Percentiles rank a stretch among this genome's conserved stretches.
These are phyloP conservation scores for Alternaria gaisen DNA, from an alignment of 2,329 filamentous ascomycete genomes.

Conservation along the genomic window DNA sequence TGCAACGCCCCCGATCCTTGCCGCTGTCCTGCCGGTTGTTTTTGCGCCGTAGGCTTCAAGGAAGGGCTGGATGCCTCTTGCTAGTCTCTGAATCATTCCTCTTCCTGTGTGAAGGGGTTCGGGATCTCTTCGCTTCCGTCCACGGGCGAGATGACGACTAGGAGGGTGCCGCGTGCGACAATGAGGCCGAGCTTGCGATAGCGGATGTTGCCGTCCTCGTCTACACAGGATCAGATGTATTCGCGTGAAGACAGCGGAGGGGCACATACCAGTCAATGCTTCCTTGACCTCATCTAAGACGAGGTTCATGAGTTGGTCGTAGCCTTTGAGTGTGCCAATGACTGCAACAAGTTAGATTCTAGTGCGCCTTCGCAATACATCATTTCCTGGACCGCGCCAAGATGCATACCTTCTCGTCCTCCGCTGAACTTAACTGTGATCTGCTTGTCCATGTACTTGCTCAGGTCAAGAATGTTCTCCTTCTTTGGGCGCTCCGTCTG, in stretches of 20 bases:
- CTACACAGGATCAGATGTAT: slow-evolving; percentile 58
- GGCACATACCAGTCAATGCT: slow-evolving; percentile 77
- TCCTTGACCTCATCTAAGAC: slow-evolving; percentile 96
- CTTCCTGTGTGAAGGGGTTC: slow-evolving; percentile 85
- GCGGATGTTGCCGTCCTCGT: slow-evolving; percentile 90
- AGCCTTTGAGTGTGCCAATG: slow-evolving; percentile 88
- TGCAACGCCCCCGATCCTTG: slow-evolving; percentile 1
- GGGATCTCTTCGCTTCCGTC: slow-evolving; percentile 96
- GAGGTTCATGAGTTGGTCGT: slow-evolving; percentile 97
- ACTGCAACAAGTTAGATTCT: slow-evolving; percentile 62
- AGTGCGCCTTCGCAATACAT: slow-evolving; percentile 2
- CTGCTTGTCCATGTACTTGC: slow-evolving; percentile 96
- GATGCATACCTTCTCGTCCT: slow-evolving; percentile 77
- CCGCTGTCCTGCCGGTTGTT: background rate
- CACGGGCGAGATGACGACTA: slow-evolving; percentile 90
- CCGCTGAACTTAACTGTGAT: slow-evolving; percentile 97
- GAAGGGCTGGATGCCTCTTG: background rate
- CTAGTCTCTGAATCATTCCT: slow-evolving; percentile 48
- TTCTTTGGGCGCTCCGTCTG: slow-evolving; percentile 83
- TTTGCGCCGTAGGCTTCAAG: background rate
- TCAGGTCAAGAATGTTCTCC: slow-evolving; percentile 95
- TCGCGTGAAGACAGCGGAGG: background rate
- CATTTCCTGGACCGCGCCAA: background rate
- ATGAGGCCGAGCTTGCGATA: slow-evolving; percentile 84
- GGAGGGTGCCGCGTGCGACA: slow-evolving; percentile 86